These are phyloP conservation scores for Juncus effusus DNA, from an alignment of 176 grass and related monocot genomes.

Conservation along the genomic window DNA sequence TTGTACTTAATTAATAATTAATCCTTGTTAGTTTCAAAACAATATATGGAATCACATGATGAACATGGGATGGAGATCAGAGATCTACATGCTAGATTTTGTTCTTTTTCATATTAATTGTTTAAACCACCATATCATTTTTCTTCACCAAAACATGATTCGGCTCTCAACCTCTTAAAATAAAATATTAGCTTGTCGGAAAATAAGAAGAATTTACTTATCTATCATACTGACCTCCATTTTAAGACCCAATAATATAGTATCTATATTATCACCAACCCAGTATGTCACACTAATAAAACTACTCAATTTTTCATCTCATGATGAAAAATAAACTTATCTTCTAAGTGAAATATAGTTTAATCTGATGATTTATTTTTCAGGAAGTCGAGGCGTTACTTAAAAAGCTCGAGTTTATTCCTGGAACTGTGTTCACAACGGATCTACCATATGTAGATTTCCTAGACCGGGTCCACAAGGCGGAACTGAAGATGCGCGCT, in stretches of 20 bases:
- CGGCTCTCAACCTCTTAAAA: conserved; percentile 20
- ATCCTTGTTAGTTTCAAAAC: conserved; percentile 11
- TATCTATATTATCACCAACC: neutral
- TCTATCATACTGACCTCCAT: neutral
- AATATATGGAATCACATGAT: conserved; percentile 36
- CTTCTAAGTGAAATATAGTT: neutral
- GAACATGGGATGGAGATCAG: conserved; percentile 24
- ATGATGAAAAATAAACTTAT: neutral
- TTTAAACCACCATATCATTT: conserved; percentile 26
- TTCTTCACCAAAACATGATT: conserved; percentile 27
- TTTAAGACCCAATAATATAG: neutral
- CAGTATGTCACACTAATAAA: neutral
- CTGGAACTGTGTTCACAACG: conserved; percentile 77
- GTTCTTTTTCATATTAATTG: conserved; percentile 32
- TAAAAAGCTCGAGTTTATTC: conserved; percentile 57
- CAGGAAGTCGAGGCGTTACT: conserved; percentile 79
- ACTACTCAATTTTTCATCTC: neutral
- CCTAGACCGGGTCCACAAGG: conserved; percentile 84
- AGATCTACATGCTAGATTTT: conserved; percentile 55
- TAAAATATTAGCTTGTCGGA: conserved; percentile 31
- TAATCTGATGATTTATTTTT: neutral
- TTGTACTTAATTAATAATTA: conserved; percentile 34
- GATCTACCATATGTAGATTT: conserved; percentile 88
- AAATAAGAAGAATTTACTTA: conserved; percentile 26
- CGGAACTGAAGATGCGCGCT: conserved; percentile 68